phyloP scores from a whole-genome alignment of 805 yeast species.

The Teunomyces panamensis region DNA sequence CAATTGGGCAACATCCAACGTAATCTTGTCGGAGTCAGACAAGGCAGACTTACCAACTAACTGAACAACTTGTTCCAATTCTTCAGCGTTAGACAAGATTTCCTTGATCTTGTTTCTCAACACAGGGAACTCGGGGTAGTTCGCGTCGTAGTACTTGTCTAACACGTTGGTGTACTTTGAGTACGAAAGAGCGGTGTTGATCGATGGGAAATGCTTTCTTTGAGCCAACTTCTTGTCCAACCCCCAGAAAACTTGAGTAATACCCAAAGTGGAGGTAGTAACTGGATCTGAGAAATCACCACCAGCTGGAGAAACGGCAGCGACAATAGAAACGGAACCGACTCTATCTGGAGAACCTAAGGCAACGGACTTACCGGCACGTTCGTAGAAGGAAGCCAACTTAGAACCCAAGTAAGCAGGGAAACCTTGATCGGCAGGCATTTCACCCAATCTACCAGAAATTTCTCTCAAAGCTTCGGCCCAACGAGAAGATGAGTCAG shows the following conservation, averaged over 20 bases:
- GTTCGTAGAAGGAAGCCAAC: constrained; percentile 97
- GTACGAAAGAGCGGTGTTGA: constrained; percentile 93
- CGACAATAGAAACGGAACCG: constrained; percentile 98
- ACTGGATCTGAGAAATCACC: constrained; percentile 99
- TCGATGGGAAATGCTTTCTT: constrained; percentile 99
- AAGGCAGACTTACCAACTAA: constrained; percentile 98
- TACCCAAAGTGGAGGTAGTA: constrained; percentile 96
- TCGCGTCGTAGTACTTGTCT: constrained; percentile 76
- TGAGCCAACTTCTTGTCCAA: constrained; percentile 98
- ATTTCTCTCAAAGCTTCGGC: constrained; percentile 99
- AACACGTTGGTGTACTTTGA: constrained; percentile 92
- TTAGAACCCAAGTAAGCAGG: constrained; percentile 99
- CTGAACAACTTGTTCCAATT: constrained; percentile 98
- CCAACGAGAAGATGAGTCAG: constrained; percentile 99
- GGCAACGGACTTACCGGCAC: constrained; percentile 96
- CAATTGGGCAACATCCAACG: constrained; percentile 86
- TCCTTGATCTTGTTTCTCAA: constrained; percentile 92
- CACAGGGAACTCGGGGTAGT: constrained; percentile 87
- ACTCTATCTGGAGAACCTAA: constrained; percentile 94
- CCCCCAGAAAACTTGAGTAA: constrained; percentile 99
- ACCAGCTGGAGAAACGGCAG: constrained; percentile 99
- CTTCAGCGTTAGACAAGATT: constrained; percentile 95
- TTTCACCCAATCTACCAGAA: constrained; percentile 99
- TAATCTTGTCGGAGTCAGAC: constrained; percentile 94
- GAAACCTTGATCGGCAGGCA: constrained; percentile 99